phyloP scores from a whole-genome alignment of 345 rosid genomes.

The Heritiera fomes region DNA sequence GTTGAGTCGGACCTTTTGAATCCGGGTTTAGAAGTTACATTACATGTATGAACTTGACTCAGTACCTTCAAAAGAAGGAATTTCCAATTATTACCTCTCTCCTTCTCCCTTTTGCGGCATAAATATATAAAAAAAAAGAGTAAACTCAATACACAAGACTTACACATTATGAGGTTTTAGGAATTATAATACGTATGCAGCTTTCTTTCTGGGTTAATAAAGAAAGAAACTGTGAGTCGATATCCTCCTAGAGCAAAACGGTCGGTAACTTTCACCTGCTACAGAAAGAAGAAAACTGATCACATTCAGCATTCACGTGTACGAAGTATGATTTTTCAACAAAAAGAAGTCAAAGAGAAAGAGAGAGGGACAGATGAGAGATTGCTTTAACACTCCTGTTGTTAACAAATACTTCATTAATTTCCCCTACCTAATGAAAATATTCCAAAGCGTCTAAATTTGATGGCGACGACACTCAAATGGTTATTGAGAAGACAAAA shows the following conservation, averaged over 20 bases:
- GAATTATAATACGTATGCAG: too few relatives aligned
- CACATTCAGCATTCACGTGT: neutral
- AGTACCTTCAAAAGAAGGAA: constrained; percentile 2
- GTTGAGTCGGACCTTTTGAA: neutral
- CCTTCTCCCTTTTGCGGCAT: neutral
- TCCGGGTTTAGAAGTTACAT: neutral
- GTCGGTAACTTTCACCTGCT: neutral
- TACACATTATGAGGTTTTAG: too few relatives aligned
- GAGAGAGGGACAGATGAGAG: neutral
- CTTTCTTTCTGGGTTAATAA: too few relatives aligned
- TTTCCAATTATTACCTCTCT: neutral
- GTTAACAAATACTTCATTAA: neutral
- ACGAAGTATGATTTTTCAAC: neutral
- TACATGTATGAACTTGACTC: neutral
- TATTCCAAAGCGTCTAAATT: neutral
- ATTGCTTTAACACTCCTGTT: constrained; percentile 4
- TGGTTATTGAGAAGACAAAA: neutral
- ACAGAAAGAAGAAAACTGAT: neutral
- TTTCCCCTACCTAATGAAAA: neutral
- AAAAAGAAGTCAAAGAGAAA: neutral
- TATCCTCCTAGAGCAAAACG: neutral
- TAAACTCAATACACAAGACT: too few relatives aligned
- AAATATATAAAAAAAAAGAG: neutral
- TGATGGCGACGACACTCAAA: constrained; percentile 13
- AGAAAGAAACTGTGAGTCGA: neutral